Conservation (phyloP, 2,329 filamentous ascomycete genomes). For the Venturiaceae sp. region DNA sequence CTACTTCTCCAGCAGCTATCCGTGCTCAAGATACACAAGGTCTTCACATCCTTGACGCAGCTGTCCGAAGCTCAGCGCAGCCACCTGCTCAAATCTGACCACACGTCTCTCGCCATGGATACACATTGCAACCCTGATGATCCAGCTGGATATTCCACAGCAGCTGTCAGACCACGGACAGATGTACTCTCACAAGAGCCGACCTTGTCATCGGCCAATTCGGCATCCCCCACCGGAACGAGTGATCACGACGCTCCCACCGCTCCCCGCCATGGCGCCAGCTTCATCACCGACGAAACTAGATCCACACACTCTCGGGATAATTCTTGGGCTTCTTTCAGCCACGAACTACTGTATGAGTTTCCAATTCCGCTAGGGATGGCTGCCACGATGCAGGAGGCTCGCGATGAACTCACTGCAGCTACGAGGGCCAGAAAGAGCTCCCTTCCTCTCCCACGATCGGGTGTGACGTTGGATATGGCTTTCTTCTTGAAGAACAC, state of each 20-base stretch:
- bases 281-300: neutral
- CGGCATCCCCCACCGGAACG: neutral
- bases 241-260: neutral
- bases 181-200: neutral
- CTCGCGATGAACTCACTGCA: neutral
- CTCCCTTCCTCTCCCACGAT: constrained; percentile 10
- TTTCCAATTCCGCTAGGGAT: neutral
- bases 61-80: neutral
- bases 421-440: neutral
- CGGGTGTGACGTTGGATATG: constrained; percentile 19
- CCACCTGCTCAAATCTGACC: neutral
- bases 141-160: neutral
- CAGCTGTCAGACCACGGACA: neutral
- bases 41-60: neutral
- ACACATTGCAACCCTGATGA: neutral
- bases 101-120: constrained; percentile 1
- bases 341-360: neutral
- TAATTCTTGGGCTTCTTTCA: neutral
- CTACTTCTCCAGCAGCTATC: neutral
- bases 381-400: neutral
- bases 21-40: neutral
- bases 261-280: neutral
- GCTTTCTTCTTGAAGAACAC: constrained; percentile 28
- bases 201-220: neutral
- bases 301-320: neutral